Evolutionary conservation across 179 eudicot species (phyloP), one percentile per base, ranked within the genome.

Genomic region (Nepenthes alata): DNA sequence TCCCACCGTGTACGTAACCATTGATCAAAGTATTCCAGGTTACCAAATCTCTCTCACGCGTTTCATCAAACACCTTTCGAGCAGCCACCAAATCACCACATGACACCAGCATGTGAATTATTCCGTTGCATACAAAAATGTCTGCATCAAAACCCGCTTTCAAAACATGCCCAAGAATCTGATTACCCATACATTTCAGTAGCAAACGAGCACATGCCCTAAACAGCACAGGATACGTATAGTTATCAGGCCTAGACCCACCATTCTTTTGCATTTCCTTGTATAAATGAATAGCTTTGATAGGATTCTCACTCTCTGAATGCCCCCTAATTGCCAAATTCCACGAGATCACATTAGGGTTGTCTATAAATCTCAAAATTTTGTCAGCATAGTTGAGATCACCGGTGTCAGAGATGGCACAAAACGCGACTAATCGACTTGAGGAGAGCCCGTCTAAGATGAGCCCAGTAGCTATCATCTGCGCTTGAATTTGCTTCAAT

Each of bases 11-110:
- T 38, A 78, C 96, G 72, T 79, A 91, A 2, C 98, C 96, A 75
- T 81, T 80, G 13, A 91, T 80, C 86, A 91, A 78, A 47, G 95
- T 73, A 67, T 91, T 91, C 91, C 95, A 89, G 55, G 89, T 79
- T 59, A 91, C 96, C 81, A 89, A 75, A 75, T 91, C 95, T 64
- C 89, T 80, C 50, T 78, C 89, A 76, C 54, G 57, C 80, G 84
- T 89, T 80, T 80, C 89, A 75, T 70, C 93, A 59, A 91, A 91
- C 91, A 91, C 72, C 58, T 75, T 67, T 48, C 62, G 72, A 16
- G 93, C 98, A 14, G 39, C 67, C 47, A 67, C 82, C 67, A 84
- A 49, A 48, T 56, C 68, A 10, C 89, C 88, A 65, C 85, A 80
- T 1, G 72, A 67, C 11, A 72, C 85, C 68, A 84, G 60, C 74